These are phyloP conservation scores for Penicillium waksmanii DNA, from an alignment of 495 filamentous ascomycete genomes.

Conservation along the genomic window DNA sequence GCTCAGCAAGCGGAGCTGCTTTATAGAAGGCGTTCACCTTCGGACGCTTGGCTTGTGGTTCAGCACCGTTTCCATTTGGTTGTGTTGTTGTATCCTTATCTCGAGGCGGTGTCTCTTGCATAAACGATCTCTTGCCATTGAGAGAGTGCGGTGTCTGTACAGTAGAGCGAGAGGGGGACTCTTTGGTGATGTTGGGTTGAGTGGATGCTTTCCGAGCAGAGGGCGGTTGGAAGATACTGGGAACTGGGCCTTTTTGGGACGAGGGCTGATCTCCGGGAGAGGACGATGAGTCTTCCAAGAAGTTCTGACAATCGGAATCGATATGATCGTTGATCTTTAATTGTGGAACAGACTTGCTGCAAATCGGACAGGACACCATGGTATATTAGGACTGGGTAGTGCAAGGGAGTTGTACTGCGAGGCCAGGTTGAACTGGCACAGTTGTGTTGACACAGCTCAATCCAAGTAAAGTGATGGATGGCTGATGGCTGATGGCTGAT, in stretches of 20 bases:
- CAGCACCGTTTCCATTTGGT: slow-evolving; percentile 24
- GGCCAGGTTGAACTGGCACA: background rate
- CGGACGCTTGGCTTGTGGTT: slow-evolving; percentile 56
- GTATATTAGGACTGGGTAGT: background rate
- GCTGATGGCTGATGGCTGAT: background rate
- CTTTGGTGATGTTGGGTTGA: slow-evolving; percentile 29
- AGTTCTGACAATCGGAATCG: slow-evolving; percentile 76
- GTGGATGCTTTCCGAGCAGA: slow-evolving; percentile 49
- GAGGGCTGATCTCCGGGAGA: slow-evolving; percentile 43
- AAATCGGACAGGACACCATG: slow-evolving; percentile 90
- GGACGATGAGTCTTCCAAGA: slow-evolving; percentile 51
- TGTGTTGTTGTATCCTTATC: slow-evolving; percentile 24
- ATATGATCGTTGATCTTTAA: slow-evolving; percentile 87
- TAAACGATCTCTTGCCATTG: slow-evolving; percentile 42
- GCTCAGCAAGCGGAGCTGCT: slow-evolving; percentile 85
- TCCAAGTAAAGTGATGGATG: too few species aligned
- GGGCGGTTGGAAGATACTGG: slow-evolving; percentile 79
- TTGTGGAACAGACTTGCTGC: slow-evolving; percentile 73
- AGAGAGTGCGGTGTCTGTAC: slow-evolving; percentile 32
- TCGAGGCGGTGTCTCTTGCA: slow-evolving; percentile 27
- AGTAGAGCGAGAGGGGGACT: slow-evolving; percentile 24
- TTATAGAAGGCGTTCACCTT: slow-evolving; percentile 66
- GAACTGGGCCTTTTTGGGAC: slow-evolving; percentile 56
- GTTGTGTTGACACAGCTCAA: too few species aligned
- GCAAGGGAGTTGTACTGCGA: too few species aligned